Evolutionary conservation across 768 basidiomycete genomes (phyloP).

Genomic region (Russula virescens): DNA sequence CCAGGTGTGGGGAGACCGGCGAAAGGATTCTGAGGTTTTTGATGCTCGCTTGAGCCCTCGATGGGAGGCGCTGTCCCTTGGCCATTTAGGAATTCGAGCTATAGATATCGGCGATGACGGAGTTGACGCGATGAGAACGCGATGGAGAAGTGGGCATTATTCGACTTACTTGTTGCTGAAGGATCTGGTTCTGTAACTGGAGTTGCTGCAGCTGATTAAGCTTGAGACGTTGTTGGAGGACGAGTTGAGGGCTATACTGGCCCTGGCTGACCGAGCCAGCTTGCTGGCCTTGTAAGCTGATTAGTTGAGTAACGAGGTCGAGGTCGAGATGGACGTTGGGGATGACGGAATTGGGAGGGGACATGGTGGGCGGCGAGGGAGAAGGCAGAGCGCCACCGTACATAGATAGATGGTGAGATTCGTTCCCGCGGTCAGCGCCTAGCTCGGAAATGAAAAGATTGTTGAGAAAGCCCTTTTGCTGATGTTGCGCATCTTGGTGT

Average conservation of each 20-base stretch:
- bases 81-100: constrained; percentile 33
- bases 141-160: not conserved
- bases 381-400: constrained; percentile 22
- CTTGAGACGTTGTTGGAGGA: constrained; percentile 74
- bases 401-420: constrained; percentile 19
- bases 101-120: constrained; percentile 2
- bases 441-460: constrained; percentile 27
- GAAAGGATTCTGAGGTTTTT: constrained; percentile 27
- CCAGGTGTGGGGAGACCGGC: constrained; percentile 62
- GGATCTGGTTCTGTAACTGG: constrained; percentile 77
- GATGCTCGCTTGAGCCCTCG: constrained; percentile 29
- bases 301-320: constrained; percentile 46
- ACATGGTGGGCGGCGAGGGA: constrained; percentile 19
- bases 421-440: constrained; percentile 22
- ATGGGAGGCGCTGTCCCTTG: constrained; percentile 32
- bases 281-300: constrained; percentile 40
- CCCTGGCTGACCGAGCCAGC: constrained; percentile 26
- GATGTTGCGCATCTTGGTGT: constrained; percentile 21
- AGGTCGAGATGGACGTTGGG: constrained; percentile 34
- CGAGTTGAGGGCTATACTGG: constrained; percentile 39
- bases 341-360: constrained; percentile 21
- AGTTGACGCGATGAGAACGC: not conserved
- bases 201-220: constrained; percentile 71
- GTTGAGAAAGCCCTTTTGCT: constrained; percentile 31
- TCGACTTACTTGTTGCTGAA: constrained; percentile 75